Percentiles rank a stretch among this genome's conserved stretches.
These are phyloP conservation scores for Ganoderma boninense DNA, from an alignment of 1,284 basidiomycete species.

Conservation along the genomic window DNA sequence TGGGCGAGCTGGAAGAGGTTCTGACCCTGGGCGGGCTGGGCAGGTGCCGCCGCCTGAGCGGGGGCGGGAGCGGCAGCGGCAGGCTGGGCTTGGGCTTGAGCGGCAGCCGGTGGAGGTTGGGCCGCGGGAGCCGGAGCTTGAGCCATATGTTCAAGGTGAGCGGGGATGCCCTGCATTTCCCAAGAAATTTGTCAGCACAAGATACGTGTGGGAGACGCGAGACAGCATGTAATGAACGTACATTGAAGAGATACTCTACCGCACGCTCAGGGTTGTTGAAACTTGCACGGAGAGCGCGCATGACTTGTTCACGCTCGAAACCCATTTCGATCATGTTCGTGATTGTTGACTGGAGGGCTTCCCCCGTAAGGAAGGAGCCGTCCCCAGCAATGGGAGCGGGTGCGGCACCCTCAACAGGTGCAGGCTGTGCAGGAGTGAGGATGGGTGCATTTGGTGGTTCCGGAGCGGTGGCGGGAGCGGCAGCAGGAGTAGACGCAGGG, in stretches of 20 bases:
- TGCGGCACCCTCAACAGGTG: slow-evolving; percentile 48
- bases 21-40: slow-evolving; percentile 54
- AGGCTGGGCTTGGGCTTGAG: slow-evolving; percentile 39
- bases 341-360: slow-evolving; percentile 79
- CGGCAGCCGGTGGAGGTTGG: slow-evolving; percentile 23
- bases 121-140: slow-evolving; percentile 32
- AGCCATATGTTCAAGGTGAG: slow-evolving; percentile 62
- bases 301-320: slow-evolving; percentile 87
- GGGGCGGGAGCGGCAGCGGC: slow-evolving; percentile 44
- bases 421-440: slow-evolving; percentile 46
- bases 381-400: slow-evolving; percentile 54
- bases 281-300: slow-evolving; percentile 90
- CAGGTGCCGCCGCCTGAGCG: slow-evolving; percentile 41
- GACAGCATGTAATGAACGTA: slow-evolving; percentile 49
- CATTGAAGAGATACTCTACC: slow-evolving; percentile 96
- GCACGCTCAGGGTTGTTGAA: slow-evolving; percentile 99
- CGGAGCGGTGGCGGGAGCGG: slow-evolving; percentile 48
- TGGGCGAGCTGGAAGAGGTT: slow-evolving; percentile 88
- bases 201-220: too few relatives aligned
- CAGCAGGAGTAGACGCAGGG: slow-evolving; percentile 45
- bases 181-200: slow-evolving; percentile 21
- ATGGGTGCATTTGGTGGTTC: slow-evolving; percentile 44
- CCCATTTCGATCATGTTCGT: slow-evolving; percentile 95
- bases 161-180: slow-evolving; percentile 77
- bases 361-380: slow-evolving; percentile 77